A percentile compares a stretch with the other conserved stretches of the same genome.
Conservation (phyloP, 2,329 filamentous ascomycete species). For the Aspergillus sp. region DNA sequence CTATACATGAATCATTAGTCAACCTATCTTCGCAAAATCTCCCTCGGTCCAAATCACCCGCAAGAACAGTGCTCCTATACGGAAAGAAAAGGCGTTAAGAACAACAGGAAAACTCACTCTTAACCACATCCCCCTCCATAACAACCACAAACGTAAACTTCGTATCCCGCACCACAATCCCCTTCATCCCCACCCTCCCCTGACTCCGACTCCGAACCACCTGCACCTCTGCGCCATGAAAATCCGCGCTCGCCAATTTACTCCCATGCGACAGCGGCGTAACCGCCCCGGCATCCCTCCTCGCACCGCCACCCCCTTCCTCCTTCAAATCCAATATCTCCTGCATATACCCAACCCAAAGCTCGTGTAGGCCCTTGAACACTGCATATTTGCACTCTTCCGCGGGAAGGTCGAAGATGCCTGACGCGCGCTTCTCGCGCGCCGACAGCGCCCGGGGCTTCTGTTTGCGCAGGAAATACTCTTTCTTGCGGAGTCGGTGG, state of each 20-base stretch:
- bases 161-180: slow-evolving; percentile 86
- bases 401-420: slow-evolving; percentile 72
- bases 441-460: slow-evolving; percentile 73
- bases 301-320: slow-evolving; percentile 2
- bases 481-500: slow-evolving; percentile 48
- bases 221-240: slow-evolving; percentile 80
- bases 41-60: background rate
- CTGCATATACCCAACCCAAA: slow-evolving; percentile 84
- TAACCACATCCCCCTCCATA: slow-evolving; percentile 68
- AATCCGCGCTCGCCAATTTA: slow-evolving; percentile 81
- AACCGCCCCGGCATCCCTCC: slow-evolving; percentile 34
- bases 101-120: slow-evolving; percentile 49
- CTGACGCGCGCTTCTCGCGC: slow-evolving; percentile 69
- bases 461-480: slow-evolving; percentile 47
- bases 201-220: slow-evolving; percentile 80
- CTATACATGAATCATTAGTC: slow-evolving; percentile 29
- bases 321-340: slow-evolving; percentile 69
- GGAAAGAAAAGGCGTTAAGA: background rate
- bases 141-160: slow-evolving; percentile 85
- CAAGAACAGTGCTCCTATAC: too few species aligned
- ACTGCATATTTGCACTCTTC: slow-evolving; percentile 69
- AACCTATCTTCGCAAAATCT: background rate
- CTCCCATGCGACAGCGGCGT: slow-evolving; percentile 55
- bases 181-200: slow-evolving; percentile 76
- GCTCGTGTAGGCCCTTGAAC: slow-evolving; percentile 71